These are phyloP conservation scores for Yarrowia sp. DNA, from an alignment of 805 yeast species.

Conservation along the genomic window DNA sequence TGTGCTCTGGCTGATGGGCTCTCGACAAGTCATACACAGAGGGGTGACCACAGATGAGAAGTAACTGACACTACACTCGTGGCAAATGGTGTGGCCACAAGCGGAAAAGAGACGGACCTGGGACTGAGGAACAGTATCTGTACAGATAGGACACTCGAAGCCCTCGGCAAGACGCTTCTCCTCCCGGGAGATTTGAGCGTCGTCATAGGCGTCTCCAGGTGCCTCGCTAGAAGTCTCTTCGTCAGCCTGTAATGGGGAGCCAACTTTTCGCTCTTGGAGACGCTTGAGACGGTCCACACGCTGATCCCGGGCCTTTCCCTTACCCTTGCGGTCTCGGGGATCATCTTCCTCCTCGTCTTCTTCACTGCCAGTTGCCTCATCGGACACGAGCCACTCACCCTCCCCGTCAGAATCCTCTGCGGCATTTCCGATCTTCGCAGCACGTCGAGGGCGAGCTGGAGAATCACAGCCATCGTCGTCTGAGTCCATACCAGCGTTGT, in stretches of 20 bases:
- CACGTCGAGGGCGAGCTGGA: neutral
- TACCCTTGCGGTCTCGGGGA: slow-evolving; percentile 3
- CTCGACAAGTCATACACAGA: slow-evolving; percentile 17
- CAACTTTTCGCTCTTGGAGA: neutral
- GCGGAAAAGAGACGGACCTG: slow-evolving; percentile 1
- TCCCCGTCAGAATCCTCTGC: slow-evolving; percentile 1
- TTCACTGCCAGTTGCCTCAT: neutral
- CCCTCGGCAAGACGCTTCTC: slow-evolving; percentile 18
- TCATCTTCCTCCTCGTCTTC: neutral
- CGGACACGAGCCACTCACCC: slow-evolving; percentile 5
- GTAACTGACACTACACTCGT: slow-evolving; percentile 2
- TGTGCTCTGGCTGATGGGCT: neutral
- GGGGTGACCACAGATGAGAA: neutral
- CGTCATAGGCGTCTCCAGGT: slow-evolving; percentile 1
- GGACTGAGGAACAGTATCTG: neutral
- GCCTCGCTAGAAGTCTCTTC: neutral
- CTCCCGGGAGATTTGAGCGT: neutral
- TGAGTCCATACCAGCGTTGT: neutral
- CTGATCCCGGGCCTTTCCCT: neutral
- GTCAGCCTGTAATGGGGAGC: neutral
- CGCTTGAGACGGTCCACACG: slow-evolving; percentile 1
- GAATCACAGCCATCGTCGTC: neutral
- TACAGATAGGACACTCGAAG: slow-evolving; percentile 19
- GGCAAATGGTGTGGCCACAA: slow-evolving; percentile 16
- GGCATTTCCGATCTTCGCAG: neutral